Evolutionary conservation across 2,329 filamentous ascomycete species (phyloP).

Genomic region (Pyrenochaeta sp.): DNA sequence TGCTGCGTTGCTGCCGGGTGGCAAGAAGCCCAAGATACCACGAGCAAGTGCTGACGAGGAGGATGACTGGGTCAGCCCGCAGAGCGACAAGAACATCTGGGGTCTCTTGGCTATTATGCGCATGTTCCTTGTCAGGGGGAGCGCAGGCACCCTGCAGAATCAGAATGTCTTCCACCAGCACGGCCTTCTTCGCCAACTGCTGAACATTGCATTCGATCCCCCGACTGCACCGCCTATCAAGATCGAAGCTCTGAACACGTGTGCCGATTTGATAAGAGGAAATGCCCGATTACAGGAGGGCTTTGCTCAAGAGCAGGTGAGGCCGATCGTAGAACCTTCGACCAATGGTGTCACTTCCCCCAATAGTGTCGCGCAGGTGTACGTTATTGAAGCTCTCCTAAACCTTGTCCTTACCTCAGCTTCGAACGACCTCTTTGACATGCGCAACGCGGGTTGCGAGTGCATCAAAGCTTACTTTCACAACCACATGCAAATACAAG

Average conservation of each 20-base stretch:
- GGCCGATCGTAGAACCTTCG: conserved; percentile 61
- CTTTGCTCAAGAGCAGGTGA: conserved; percentile 87
- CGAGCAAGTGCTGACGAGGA: conserved; percentile 65
- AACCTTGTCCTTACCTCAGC: conserved; percentile 79
- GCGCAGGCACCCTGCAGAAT: conserved; percentile 80
- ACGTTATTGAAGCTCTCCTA: conserved; percentile 92
- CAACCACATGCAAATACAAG: conserved; percentile 79
- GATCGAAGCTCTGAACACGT: conserved; percentile 84
- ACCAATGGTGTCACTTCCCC: conserved; percentile 52
- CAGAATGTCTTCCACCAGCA: conserved; percentile 87
- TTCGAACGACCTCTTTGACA: conserved; percentile 74
- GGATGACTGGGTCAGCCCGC: conserved; percentile 77
- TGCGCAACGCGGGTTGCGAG: conserved; percentile 84
- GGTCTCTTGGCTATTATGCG: conserved; percentile 86
- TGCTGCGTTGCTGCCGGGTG: conserved; percentile 71
- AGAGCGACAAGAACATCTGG: conserved; percentile 90
- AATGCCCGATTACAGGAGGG: conserved; percentile 83
- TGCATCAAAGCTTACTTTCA: conserved; percentile 94
- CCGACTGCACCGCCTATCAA: conserved; percentile 78
- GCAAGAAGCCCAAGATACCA: conserved; percentile 63
- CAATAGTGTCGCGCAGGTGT: conserved; percentile 70
- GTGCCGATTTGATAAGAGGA: conserved; percentile 85
- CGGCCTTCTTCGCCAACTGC: conserved; percentile 78
- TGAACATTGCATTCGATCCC: conserved; percentile 83
- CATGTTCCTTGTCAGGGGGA: conserved; percentile 84